A percentile compares a stretch with the other conserved stretches of the same genome.
phyloP scores from a whole-genome alignment of 441 rosid species.

The Iberis amara region DNA sequence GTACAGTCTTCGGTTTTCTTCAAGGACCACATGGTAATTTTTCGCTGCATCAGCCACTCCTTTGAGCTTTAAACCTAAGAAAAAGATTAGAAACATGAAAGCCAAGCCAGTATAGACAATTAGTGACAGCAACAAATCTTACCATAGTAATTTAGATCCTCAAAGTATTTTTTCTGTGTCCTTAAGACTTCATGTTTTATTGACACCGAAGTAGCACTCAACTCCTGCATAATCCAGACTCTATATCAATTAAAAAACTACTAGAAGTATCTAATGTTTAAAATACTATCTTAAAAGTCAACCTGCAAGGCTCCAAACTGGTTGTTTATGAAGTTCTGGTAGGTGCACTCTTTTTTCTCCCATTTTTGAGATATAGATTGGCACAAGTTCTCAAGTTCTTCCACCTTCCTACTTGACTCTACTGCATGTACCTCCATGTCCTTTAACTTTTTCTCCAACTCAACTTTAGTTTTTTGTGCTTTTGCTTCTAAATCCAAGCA shows the following conservation, averaged over 20 bases:
- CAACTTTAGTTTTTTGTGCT: slow-evolving; percentile 41
- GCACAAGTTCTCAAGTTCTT: slow-evolving; percentile 61
- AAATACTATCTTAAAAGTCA: slow-evolving; percentile 16
- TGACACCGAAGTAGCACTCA: slow-evolving; percentile 53
- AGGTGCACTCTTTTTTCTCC: slow-evolving; percentile 54
- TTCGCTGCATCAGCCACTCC: slow-evolving; percentile 63
- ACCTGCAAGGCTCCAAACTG: slow-evolving; percentile 67
- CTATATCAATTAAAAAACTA: slow-evolving; percentile 20
- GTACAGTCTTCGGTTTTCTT: slow-evolving; percentile 61
- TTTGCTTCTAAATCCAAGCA: slow-evolving; percentile 53
- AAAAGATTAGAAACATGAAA: slow-evolving; percentile 22
- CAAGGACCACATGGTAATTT: slow-evolving; percentile 55
- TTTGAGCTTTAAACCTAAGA: slow-evolving; percentile 58
- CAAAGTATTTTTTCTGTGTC: slow-evolving; percentile 45
- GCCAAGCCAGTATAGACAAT: slow-evolving; percentile 9
- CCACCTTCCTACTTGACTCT: slow-evolving; percentile 56
- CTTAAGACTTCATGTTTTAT: slow-evolving; percentile 58
- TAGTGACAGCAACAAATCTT: slow-evolving; percentile 24
- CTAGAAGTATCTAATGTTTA: slow-evolving; percentile 5
- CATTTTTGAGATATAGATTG: slow-evolving; percentile 54
- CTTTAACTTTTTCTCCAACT: slow-evolving; percentile 50
- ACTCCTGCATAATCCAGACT: slow-evolving; percentile 42
- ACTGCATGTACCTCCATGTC: slow-evolving; percentile 49
- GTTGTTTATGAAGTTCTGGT: slow-evolving; percentile 41
- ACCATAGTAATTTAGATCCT: slow-evolving; percentile 57